Evolutionary conservation across 805 yeast species (phyloP), one percentile per base, ranked within the genome.

Genomic region (Wickerhamiella dianesei): DNA sequence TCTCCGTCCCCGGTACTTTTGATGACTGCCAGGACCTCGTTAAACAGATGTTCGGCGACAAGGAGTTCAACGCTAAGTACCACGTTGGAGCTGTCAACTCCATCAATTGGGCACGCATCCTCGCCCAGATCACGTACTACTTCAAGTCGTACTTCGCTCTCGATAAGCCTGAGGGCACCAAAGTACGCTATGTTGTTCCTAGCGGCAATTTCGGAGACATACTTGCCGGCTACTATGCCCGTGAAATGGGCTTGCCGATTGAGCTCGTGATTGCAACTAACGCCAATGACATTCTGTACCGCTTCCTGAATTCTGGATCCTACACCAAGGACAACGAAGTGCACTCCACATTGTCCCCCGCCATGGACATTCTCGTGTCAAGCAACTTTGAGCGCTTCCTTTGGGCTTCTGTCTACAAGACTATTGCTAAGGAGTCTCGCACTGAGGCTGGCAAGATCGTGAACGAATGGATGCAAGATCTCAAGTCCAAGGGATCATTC

Each of bases 141-240:
- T 92, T 88, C 73, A 79, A 83, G 65, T 77, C 97, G 3, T 92
- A 79, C 71, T 88, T 92, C 76, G 79, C 79, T 62, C 67, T 83
- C 47, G 56, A 42, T 22, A 53, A 52, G 39, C 47, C 43, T 25
- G 52, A 53, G 19, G 70, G 65, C 37, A 52, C 58, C 35, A 63
- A 65, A 32, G 77, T 84, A 48, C 81, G 84, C 56, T 92, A 76
- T 62, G 94, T 92, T 41, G 98, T 92, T 41, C 98, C 98, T 56
- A 82, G 94, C 49, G 98, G 98, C 62, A 92, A 92, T 74, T 92
- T 92, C 65, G 98, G 98, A 64, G 98, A 92, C 64, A 88, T 92
- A 50, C 76, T 92, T 48, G 98, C 98, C 22, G 98, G 98, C 50
- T 92, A 79, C 66, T 92, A 76, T 63, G 97, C 98, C 44, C 77